A percentile compares a stretch with the other conserved stretches of the same genome.
Conservation (phyloP, 2,329 filamentous ascomycete species). For the Pseudogymnoascus sp. region DNA sequence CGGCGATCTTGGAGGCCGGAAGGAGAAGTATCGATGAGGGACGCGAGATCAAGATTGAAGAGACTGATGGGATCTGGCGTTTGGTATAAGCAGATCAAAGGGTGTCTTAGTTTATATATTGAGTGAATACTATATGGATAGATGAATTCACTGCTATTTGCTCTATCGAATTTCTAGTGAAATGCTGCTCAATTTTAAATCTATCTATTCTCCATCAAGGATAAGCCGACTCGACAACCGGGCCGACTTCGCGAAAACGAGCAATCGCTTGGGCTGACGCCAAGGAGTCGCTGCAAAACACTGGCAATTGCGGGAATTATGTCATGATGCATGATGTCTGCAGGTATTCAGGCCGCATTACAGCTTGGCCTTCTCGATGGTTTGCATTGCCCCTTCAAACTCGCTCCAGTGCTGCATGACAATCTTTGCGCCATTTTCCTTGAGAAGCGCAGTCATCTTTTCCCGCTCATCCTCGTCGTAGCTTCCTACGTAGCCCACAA, state of each 20-base stretch:
- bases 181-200: neutral
- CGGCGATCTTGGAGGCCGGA: constrained; percentile 84
- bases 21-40: constrained; percentile 77
- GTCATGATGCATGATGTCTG: constrained; percentile 3
- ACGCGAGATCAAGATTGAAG: constrained; percentile 66
- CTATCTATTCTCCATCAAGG: neutral
- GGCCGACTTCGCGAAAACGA: neutral
- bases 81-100: constrained; percentile 35
- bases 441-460: constrained; percentile 57
- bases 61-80: constrained; percentile 60
- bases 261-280: neutral
- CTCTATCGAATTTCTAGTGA: neutral
- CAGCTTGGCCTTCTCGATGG: constrained; percentile 19
- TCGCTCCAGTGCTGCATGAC: constrained; percentile 56
- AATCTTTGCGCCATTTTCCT: constrained; percentile 52
- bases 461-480: constrained; percentile 52
- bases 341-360: neutral
- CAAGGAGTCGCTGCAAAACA: neutral
- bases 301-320: constrained; percentile 5
- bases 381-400: constrained; percentile 32
- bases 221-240: neutral
- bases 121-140: neutral
- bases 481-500: constrained; percentile 78
- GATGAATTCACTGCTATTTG: neutral
- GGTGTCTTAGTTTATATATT: neutral